Percentiles rank a stretch among this genome's conserved stretches.
phyloP scores from a whole-genome alignment of 176 grass and related monocot genomes.

The Ensete glaucum region DNA sequence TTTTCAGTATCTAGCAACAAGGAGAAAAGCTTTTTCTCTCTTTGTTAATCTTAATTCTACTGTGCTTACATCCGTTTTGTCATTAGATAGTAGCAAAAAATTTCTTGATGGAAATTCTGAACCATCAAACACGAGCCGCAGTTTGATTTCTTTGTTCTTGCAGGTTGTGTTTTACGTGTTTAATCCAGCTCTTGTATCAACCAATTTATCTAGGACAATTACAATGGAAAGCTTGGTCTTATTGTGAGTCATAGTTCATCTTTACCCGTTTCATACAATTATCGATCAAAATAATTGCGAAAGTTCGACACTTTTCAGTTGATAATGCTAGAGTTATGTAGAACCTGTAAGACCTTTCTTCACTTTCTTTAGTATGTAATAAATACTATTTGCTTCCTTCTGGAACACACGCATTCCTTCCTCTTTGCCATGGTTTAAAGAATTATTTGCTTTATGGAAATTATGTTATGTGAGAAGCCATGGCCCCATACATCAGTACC shows the following conservation, averaged over 20 bases:
- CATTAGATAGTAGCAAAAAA: neutral
- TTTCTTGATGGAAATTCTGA: neutral
- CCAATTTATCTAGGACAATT: conserved; percentile 55
- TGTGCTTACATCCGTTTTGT: neutral
- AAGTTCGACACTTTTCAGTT: too few species aligned
- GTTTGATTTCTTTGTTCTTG: conserved; percentile 4
- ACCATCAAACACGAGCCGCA: neutral
- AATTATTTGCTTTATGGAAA: too few species aligned
- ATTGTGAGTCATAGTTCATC: conserved; percentile 37
- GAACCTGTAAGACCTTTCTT: too few species aligned
- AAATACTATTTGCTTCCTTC: too few species aligned
- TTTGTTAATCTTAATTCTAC: neutral
- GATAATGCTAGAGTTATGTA: too few species aligned
- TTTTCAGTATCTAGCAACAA: neutral
- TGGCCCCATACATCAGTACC: too few species aligned
- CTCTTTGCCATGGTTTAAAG: too few species aligned
- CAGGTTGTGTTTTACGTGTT: conserved; percentile 94
- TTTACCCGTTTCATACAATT: neutral
- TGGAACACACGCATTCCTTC: too few species aligned
- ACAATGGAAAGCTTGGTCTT: conserved; percentile 69
- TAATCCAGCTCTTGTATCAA: conserved; percentile 46
- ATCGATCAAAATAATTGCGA: neutral
- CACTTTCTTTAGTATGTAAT: too few species aligned
- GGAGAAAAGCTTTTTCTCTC: neutral
- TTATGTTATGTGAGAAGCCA: too few species aligned